phyloP scores from a whole-genome alignment of 176 grass and related monocot genomes.

The Hyparrhenia diplandra region DNA sequence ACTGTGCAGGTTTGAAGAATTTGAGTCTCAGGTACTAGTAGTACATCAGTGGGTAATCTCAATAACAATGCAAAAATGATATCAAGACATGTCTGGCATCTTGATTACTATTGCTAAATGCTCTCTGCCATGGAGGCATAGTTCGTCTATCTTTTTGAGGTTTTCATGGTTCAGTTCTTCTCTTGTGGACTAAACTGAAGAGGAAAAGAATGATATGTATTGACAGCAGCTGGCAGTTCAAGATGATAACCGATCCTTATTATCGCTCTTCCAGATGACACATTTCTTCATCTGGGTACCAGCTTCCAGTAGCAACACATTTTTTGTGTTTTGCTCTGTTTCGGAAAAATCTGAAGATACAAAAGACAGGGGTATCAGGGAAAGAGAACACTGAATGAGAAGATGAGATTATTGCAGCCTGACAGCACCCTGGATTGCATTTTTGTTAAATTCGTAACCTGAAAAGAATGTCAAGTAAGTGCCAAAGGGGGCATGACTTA shows the following conservation, averaged over 20 bases:
- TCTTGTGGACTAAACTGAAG: not conserved
- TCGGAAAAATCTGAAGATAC: not conserved
- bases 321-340: not conserved
- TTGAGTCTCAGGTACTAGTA: not conserved
- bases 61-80: not conserved
- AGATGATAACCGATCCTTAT: not conserved
- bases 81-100: not conserved
- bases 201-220: not conserved
- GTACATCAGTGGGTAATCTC: not conserved
- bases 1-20: not conserved
- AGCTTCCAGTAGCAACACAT: not conserved
- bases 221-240: not conserved
- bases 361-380: not conserved
- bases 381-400: not conserved
- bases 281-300: not conserved
- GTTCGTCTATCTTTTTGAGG: not conserved
- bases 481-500: not conserved
- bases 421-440: not conserved
- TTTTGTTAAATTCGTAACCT: conserved; percentile 10
- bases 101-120: not conserved
- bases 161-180: not conserved
- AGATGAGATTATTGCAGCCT: not conserved
- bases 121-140: not conserved
- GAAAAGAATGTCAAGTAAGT: not conserved
- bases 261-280: not conserved